phyloP scores from a whole-genome alignment of 1,284 basidiomycete species.

The Pascua sp. region DNA sequence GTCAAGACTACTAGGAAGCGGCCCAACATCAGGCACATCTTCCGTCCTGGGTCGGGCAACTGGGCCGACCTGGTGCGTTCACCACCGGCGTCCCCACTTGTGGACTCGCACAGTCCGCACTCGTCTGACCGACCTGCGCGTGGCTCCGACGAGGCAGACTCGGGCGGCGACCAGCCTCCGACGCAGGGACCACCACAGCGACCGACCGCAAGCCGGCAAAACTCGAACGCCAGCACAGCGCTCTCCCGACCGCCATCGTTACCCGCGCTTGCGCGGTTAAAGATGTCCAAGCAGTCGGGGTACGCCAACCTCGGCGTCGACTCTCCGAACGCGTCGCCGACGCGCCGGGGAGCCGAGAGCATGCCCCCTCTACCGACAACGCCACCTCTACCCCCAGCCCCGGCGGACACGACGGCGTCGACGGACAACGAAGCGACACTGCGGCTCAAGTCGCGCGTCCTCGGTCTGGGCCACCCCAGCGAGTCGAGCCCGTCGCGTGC shows the following conservation, averaged over 20 bases:
- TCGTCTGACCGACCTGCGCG: not conserved
- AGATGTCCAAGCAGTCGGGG: not conserved
- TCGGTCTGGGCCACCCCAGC: conserved; percentile 15
- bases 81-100: conserved; percentile 11
- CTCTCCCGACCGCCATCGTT: conserved; percentile 11
- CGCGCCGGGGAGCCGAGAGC: not conserved
- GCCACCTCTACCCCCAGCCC: not conserved
- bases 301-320: conserved; percentile 12
- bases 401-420: not conserved
- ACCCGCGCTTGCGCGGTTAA: conserved; percentile 12
- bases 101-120: not conserved
- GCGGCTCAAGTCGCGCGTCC: conserved; percentile 15
- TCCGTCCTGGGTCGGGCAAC: conserved; percentile 38
- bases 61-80: conserved; percentile 37
- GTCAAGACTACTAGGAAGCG: conserved; percentile 8
- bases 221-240: not conserved
- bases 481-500: conserved; percentile 13
- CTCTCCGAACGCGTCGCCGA: conserved; percentile 2
- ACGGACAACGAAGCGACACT: conserved; percentile 11
- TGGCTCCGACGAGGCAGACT: not conserved
- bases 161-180: not conserved
- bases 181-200: too few relatives aligned
- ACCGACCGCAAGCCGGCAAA: too few relatives aligned
- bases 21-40: conserved; percentile 36
- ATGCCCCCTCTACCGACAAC: not conserved